Conservation (phyloP, 306 rosid genomes). For the Mimosa bimucronata region DNA sequence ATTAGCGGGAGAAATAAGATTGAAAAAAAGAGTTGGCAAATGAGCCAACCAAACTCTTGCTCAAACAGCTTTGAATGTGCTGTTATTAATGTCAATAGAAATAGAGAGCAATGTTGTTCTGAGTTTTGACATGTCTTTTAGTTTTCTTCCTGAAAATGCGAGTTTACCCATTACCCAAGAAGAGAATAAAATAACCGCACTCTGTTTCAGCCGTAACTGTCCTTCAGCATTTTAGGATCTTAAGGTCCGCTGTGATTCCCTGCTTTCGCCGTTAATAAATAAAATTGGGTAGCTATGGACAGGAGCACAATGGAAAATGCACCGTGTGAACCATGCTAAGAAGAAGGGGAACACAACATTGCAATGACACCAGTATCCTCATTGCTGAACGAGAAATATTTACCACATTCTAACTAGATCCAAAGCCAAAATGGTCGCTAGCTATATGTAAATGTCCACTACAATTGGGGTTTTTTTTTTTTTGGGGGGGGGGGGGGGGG, state of each 20-base stretch:
- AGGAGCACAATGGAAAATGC: background rate
- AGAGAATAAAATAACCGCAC: background rate
- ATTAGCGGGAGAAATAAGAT: background rate
- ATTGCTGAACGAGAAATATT: background rate
- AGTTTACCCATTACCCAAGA: too few relatives aligned
- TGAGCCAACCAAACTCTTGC: background rate
- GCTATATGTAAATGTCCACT: constrained; percentile 3
- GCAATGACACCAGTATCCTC: background rate
- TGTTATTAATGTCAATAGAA: background rate
- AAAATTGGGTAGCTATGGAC: background rate
- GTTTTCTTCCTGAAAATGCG: background rate
- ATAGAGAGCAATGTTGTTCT: background rate
- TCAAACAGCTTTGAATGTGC: background rate
- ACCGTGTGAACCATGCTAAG: background rate
- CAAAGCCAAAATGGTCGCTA: background rate
- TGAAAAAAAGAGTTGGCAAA: background rate
- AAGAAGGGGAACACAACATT: too few relatives aligned
- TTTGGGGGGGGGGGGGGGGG: too few relatives aligned
- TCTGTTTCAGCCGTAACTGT: background rate
- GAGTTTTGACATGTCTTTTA: background rate
- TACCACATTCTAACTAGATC: background rate
- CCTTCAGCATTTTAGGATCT: background rate
- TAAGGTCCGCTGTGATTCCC: background rate
- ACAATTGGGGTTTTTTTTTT: too few relatives aligned
- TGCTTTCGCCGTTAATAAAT: background rate